Percentiles rank a stretch among this genome's conserved stretches.
Conservation (phyloP, 2,329 filamentous ascomycete genomes). For the Botrytis medusae region DNA sequence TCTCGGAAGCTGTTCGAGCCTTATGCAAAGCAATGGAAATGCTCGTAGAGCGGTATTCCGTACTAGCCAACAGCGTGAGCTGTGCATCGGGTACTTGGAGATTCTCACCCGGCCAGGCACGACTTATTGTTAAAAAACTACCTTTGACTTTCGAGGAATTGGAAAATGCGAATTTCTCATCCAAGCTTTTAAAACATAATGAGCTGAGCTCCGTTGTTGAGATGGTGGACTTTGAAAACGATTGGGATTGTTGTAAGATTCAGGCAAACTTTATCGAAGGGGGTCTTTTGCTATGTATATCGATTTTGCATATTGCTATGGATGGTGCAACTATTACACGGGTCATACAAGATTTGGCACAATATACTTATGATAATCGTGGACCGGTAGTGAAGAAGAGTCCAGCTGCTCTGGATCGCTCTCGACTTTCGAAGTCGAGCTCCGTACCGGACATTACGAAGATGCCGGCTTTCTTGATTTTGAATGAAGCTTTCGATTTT, state of each 20-base stretch:
- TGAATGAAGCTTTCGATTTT: not conserved
- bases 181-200: not conserved
- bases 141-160: not conserved
- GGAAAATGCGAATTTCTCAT: not conserved
- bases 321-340: not conserved
- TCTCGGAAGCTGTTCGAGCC: not conserved
- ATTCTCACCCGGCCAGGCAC: not conserved
- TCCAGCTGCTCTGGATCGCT: not conserved
- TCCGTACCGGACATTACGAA: not conserved
- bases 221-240: not conserved
- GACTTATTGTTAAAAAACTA: not conserved
- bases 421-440: not conserved
- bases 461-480: not conserved
- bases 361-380: not conserved
- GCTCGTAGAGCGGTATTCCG: not conserved
- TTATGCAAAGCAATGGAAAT: not conserved
- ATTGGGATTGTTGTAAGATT: conserved; percentile 7
- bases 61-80: not conserved
- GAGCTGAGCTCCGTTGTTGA: not conserved
- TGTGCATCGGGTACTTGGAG: not conserved
- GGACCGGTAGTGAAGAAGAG: not conserved
- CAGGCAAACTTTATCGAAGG: conserved; percentile 7
- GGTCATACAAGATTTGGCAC: not conserved
- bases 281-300: not conserved
- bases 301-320: not conserved